Evolutionary conservation across 306 rosid species (phyloP).

Genomic region (Vicia villosa): DNA sequence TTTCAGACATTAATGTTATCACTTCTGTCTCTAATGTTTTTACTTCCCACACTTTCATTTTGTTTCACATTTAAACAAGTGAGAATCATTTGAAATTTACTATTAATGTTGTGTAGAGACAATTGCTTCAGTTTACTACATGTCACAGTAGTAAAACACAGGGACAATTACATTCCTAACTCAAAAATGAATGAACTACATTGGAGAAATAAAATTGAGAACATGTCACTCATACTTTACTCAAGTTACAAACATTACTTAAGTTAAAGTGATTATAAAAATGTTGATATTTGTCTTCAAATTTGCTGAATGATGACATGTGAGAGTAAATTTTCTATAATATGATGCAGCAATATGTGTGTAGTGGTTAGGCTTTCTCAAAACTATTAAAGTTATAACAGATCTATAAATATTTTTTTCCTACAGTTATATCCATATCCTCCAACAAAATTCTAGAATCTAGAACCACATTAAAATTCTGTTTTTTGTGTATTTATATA

Average conservation of each 20-base stretch:
- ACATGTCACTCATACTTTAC: no score
- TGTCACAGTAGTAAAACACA: slow-evolving; percentile 1
- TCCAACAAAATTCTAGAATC: not conserved
- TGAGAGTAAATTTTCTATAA: no score
- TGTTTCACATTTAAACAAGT: not conserved
- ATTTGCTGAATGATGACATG: no score
- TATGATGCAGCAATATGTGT: slow-evolving; percentile 25
- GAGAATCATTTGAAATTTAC: not conserved
- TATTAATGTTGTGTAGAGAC: not conserved
- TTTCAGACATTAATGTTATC: slow-evolving; percentile 43
- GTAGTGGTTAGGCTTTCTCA: slow-evolving; percentile 17
- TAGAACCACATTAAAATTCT: slow-evolving; percentile 3
- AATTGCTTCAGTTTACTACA: slow-evolving; percentile 11
- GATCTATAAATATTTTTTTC: slow-evolving; percentile 4
- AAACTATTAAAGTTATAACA: slow-evolving; percentile 21
- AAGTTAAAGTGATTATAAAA: no score
- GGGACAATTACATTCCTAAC: no score
- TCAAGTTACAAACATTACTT: no score
- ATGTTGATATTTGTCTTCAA: no score
- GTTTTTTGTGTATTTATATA: slow-evolving; percentile 15
- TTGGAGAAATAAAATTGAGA: no score
- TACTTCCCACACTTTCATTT: no score
- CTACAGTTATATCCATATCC: slow-evolving; percentile 17
- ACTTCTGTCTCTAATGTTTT: slow-evolving; percentile 40
- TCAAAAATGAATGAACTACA: no score